Evolutionary conservation across 768 basidiomycete genomes (phyloP).

Genomic region (Astraeus odoratus): DNA sequence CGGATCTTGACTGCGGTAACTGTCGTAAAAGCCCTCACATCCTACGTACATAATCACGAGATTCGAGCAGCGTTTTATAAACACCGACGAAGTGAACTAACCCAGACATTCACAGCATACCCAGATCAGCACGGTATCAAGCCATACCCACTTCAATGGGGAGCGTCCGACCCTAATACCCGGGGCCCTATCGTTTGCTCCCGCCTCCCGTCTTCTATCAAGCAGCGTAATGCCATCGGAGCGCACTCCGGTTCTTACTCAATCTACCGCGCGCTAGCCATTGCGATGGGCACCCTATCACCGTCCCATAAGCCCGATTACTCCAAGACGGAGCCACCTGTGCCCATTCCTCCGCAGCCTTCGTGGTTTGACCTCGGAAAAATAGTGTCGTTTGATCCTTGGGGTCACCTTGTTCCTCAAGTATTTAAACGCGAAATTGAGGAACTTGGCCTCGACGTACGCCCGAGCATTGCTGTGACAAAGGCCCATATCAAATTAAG

Average conservation of each 20-base stretch:
- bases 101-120: slow-evolving; percentile 45
- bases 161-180: slow-evolving; percentile 49
- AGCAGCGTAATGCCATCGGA: slow-evolving; percentile 88
- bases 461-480: slow-evolving; percentile 91
- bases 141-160: slow-evolving; percentile 80
- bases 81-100: slow-evolving; percentile 7
- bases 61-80: neutral
- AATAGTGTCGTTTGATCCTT: slow-evolving; percentile 93
- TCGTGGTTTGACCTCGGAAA: slow-evolving; percentile 70
- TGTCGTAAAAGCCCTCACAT: slow-evolving; percentile 5
- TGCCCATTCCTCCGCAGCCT: slow-evolving; percentile 68
- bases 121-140: slow-evolving; percentile 89
- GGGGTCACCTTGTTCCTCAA: slow-evolving; percentile 79
- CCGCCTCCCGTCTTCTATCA: slow-evolving; percentile 76
- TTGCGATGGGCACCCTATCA: slow-evolving; percentile 80
- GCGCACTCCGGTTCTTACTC: slow-evolving; percentile 93
- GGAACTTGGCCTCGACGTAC: slow-evolving; percentile 66
- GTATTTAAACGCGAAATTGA: slow-evolving; percentile 60
- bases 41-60: slow-evolving; percentile 4
- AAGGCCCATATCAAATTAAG: slow-evolving; percentile 91
- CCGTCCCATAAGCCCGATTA: slow-evolving; percentile 82
- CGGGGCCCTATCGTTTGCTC: slow-evolving; percentile 90
- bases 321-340: slow-evolving; percentile 76
- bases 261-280: slow-evolving; percentile 88
- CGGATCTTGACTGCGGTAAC: slow-evolving; percentile 8